These are phyloP conservation scores for Kurtzmaniella quercitrusa DNA, from an alignment of 1,139 yeast species.

Conservation along the genomic window DNA sequence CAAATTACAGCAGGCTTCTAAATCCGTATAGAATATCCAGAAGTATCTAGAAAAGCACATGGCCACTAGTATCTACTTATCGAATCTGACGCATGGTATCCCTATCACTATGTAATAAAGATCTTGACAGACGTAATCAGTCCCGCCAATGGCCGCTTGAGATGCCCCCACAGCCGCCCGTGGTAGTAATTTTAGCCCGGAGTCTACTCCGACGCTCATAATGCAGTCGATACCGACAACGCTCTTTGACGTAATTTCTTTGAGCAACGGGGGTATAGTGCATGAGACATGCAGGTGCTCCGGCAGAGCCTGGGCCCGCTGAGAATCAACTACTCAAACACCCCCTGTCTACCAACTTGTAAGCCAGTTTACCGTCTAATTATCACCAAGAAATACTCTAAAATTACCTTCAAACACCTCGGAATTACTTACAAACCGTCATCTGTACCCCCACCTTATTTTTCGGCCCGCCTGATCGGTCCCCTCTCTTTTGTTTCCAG, in stretches of 20 bases:
- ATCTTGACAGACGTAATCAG: too few species aligned
- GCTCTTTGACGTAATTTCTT: neutral
- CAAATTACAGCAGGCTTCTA: too few species aligned
- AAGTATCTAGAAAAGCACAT: too few species aligned
- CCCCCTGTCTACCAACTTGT: too few species aligned
- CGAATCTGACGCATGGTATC: too few species aligned
- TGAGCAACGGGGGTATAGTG: neutral
- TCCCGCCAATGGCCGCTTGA: neutral
- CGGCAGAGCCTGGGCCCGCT: neutral
- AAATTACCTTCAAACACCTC: too few species aligned
- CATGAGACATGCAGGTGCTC: neutral
- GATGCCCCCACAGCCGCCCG: neutral
- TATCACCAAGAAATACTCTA: too few species aligned
- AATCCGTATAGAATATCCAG: too few species aligned
- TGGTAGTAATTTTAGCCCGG: neutral
- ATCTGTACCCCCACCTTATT: neutral
- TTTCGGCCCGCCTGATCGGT: neutral
- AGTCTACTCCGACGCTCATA: neutral
- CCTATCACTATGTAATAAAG: too few species aligned
- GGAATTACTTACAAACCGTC: too few species aligned
- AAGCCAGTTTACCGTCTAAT: too few species aligned
- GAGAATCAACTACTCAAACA: neutral
- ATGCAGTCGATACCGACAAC: neutral
- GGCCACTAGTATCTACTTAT: too few species aligned
- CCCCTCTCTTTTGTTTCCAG: neutral